Percentiles rank a stretch among this genome's conserved stretches.
These are phyloP conservation scores for Cucurbita maxima DNA, from an alignment of 306 rosid genomes.

Conservation along the genomic window DNA sequence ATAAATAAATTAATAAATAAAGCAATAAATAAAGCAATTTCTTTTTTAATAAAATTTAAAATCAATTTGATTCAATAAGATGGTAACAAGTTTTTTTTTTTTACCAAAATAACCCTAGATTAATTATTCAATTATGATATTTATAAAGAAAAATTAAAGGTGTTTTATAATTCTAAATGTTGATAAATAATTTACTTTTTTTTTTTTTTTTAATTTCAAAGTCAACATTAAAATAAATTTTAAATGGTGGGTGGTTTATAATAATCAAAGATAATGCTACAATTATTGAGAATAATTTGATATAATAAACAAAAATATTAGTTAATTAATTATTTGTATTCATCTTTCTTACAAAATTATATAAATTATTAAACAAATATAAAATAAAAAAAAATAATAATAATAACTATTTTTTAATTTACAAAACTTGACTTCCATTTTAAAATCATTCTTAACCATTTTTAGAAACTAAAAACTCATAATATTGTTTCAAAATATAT, in stretches of 20 bases:
- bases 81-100: too few relatives aligned
- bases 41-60: neutral
- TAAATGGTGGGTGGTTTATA: neutral
- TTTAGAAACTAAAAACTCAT: too few relatives aligned
- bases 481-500: too few relatives aligned
- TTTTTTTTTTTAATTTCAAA: neutral
- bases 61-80: neutral
- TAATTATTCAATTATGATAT: neutral
- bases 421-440: too few relatives aligned
- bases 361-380: too few relatives aligned
- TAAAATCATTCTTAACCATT: too few relatives aligned
- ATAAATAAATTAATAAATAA: too few relatives aligned
- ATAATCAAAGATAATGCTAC: neutral
- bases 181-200: neutral
- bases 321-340: neutral
- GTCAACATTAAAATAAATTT: neutral
- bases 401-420: too few relatives aligned
- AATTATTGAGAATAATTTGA: slow-evolving; percentile 1
- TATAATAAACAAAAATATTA: neutral
- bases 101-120: neutral
- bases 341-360: too few relatives aligned
- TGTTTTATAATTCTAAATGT: neutral
- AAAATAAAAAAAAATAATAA: too few relatives aligned
- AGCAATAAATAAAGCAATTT: too few relatives aligned
- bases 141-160: neutral